A percentile compares a stretch with the other conserved stretches of the same genome.
These are phyloP conservation scores for Termitomyces heimii DNA, from an alignment of 768 basidiomycete genomes.

Conservation along the genomic window DNA sequence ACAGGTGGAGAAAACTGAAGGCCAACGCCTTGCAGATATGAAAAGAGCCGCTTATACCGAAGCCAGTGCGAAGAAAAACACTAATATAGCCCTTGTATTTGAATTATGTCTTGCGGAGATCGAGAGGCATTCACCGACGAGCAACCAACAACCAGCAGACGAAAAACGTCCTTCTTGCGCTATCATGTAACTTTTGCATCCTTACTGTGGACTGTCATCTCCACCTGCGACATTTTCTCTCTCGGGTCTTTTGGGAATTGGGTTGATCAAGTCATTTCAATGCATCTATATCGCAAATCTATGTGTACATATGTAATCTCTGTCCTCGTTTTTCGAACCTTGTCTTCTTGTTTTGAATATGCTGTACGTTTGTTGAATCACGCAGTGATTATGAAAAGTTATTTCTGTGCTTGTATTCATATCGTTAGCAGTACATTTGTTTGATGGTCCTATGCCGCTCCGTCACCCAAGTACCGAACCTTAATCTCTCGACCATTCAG, in stretches of 20 bases:
- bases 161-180: constrained; percentile 36
- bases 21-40: constrained; percentile 60
- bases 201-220: not conserved
- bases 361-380: not conserved
- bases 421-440: not conserved
- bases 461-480: constrained; percentile 72
- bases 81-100: constrained; percentile 80
- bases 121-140: constrained; percentile 52
- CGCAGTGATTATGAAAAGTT: not conserved
- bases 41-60: constrained; percentile 78
- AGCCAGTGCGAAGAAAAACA: constrained; percentile 77
- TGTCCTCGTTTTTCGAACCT: not conserved
- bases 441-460: constrained; percentile 41
- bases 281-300: not conserved
- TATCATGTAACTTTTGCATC: constrained; percentile 41
- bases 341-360: not conserved
- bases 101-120: constrained; percentile 76
- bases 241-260: constrained; percentile 5
- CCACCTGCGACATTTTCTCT: not conserved
- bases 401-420: too few species aligned
- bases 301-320: constrained; percentile 6
- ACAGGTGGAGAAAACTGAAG: constrained; percentile 64
- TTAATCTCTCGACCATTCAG: constrained; percentile 61
- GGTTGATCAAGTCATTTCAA: not conserved
- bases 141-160: constrained; percentile 34